Evolutionary conservation across 257 asterid genomes (phyloP).

Genomic region (Parsonsia alboflavescens): DNA sequence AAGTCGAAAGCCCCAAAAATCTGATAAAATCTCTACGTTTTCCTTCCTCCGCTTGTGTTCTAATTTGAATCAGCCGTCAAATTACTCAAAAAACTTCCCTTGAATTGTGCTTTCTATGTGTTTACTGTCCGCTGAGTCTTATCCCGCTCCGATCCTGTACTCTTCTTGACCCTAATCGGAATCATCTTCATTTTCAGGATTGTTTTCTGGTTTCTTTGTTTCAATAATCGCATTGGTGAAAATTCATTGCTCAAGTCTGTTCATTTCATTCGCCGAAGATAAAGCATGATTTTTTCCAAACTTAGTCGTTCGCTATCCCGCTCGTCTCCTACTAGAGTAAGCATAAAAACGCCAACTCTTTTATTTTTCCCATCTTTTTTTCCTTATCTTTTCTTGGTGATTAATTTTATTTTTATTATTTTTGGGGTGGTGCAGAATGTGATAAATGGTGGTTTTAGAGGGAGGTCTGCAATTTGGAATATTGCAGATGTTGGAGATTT

Average conservation of each 20-base stretch:
- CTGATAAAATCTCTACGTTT: not conserved
- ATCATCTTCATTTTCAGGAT: not conserved
- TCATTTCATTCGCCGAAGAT: not conserved
- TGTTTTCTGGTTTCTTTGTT: not conserved
- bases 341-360: constrained; percentile 10
- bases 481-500: constrained; percentile 31
- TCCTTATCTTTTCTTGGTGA: not conserved
- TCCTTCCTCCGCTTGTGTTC: not conserved
- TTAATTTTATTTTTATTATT: not conserved
- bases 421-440: constrained; percentile 40
- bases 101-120: not conserved
- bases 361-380: not conserved
- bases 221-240: not conserved
- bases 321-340: constrained; percentile 53
- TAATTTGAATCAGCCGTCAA: not conserved
- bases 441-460: constrained; percentile 38
- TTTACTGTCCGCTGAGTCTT: not conserved
- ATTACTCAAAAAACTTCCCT: too few species aligned
- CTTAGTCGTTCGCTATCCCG: constrained; percentile 48
- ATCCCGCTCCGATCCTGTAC: not conserved
- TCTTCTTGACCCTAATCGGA: not conserved
- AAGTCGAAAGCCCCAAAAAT: not conserved
- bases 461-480: constrained; percentile 30
- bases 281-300: constrained; percentile 49
- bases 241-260: not conserved